phyloP scores from a whole-genome alignment of 2,329 filamentous ascomycete species.

The Basipetospora chlamydospora region DNA sequence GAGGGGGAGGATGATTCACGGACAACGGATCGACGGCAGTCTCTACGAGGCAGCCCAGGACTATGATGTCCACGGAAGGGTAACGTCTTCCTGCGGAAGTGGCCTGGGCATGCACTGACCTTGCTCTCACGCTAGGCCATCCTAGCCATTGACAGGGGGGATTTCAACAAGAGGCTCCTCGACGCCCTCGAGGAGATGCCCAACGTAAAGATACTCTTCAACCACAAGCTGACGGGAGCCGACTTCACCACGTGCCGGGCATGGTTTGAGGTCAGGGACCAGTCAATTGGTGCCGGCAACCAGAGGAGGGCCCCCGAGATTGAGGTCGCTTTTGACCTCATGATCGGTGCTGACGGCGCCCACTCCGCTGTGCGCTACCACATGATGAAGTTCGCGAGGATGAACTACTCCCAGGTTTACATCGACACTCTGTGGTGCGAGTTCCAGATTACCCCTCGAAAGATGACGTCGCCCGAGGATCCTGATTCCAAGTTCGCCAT shows the following conservation, averaged over 20 bases:
- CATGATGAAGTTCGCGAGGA: constrained; percentile 84
- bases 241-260: constrained; percentile 68
- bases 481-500: constrained; percentile 50
- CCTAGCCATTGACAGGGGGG: constrained; percentile 70
- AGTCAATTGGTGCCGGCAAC: background rate
- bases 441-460: constrained; percentile 57
- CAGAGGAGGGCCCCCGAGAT: constrained; percentile 48
- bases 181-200: constrained; percentile 70
- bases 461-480: constrained; percentile 14
- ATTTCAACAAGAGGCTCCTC: constrained; percentile 69
- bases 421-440: constrained; percentile 97
- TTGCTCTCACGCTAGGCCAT: no score
- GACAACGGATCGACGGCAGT: constrained; percentile 45
- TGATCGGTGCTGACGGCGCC: constrained; percentile 90
- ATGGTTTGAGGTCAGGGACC: constrained; percentile 59
- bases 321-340: constrained; percentile 75
- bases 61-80: constrained; percentile 80
- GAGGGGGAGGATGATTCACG: constrained; percentile 93
- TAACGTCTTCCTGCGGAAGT: no score
- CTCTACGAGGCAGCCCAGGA: constrained; percentile 72
- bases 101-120: no score
- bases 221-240: constrained; percentile 81
- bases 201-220: constrained; percentile 87
- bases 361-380: constrained; percentile 86
- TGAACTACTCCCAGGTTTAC: constrained; percentile 88